Conservation (phyloP, 371 early-diverging fungal genomes). For the Mortierella sp. region DNA sequence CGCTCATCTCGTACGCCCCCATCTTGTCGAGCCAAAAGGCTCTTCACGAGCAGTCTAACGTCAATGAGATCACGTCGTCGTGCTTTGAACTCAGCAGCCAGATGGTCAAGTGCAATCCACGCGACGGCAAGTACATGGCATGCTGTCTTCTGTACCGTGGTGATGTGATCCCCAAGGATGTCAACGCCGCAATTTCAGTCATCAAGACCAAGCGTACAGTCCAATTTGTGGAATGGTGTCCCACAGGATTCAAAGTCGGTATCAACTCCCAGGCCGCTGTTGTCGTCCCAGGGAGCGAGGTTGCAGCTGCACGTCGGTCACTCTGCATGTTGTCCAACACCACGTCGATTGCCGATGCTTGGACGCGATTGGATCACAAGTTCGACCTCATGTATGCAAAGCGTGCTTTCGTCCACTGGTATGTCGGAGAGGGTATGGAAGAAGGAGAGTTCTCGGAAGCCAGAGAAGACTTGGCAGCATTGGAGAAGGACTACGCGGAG, state of each 20-base stretch:
- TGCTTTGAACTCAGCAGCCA: constrained; percentile 94
- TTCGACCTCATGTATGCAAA: constrained; percentile 97
- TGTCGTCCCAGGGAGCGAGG: constrained; percentile 89
- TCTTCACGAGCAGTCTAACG: constrained; percentile 88
- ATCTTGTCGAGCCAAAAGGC: constrained; percentile 88
- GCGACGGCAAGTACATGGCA: constrained; percentile 94
- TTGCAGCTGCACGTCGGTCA: constrained; percentile 90
- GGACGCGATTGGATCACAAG: constrained; percentile 94
- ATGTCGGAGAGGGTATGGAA: constrained; percentile 98
- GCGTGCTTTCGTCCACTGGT: constrained; percentile 99
- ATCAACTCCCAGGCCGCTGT: constrained; percentile 86
- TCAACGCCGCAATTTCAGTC: constrained; percentile 85
- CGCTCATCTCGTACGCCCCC: constrained; percentile 92
- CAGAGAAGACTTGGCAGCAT: constrained; percentile 98
- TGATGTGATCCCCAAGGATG: constrained; percentile 53
- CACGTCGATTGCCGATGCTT: constrained; percentile 95
- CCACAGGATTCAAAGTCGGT: constrained; percentile 95
- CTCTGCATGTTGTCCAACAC: constrained; percentile 95
- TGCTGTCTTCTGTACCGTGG: constrained; percentile 94
- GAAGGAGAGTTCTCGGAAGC: constrained; percentile 99
- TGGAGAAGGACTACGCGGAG: constrained; percentile 99
- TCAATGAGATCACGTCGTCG: constrained; percentile 88
- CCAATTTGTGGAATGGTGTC: constrained; percentile 98
- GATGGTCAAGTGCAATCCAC: constrained; percentile 95
- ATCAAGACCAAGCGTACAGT: constrained; percentile 89